phyloP scores from a whole-genome alignment of 768 basidiomycete species.

The Kwoniella dendrophila region DNA sequence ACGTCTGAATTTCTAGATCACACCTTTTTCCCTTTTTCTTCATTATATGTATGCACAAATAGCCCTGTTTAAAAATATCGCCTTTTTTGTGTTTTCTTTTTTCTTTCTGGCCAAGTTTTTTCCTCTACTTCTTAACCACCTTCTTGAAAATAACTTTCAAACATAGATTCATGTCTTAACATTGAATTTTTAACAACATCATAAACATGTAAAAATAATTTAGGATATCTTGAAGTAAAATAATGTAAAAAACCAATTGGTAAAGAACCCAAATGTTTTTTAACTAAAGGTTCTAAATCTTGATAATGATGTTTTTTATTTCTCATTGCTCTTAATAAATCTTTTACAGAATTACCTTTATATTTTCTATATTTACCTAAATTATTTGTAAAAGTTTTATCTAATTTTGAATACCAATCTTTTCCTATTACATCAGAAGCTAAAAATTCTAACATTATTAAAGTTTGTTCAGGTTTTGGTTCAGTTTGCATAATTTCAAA shows the following conservation, averaged over 20 bases:
- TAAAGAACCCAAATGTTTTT: slow-evolving; percentile 82
- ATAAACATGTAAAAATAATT: slow-evolving; percentile 88
- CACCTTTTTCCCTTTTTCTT: too few relatives aligned
- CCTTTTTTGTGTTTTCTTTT: too few relatives aligned
- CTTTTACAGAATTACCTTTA: slow-evolving; percentile 85
- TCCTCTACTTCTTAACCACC: slow-evolving; percentile 7
- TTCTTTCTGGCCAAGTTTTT: too few relatives aligned
- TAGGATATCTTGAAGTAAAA: slow-evolving; percentile 91
- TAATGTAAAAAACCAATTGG: slow-evolving; percentile 90
- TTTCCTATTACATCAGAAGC: slow-evolving; percentile 69
- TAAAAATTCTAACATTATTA: slow-evolving; percentile 73
- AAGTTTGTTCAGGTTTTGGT: slow-evolving; percentile 74
- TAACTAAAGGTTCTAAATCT: slow-evolving; percentile 89
- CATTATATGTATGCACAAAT: too few relatives aligned
- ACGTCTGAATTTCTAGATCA: too few relatives aligned
- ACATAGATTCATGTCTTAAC: slow-evolving; percentile 84
- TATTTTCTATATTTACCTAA: slow-evolving; percentile 97
- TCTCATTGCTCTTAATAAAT: slow-evolving; percentile 84
- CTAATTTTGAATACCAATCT: slow-evolving; percentile 85
- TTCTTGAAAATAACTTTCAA: slow-evolving; percentile 73
- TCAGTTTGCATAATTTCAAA: slow-evolving; percentile 98
- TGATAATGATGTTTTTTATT: slow-evolving; percentile 99
- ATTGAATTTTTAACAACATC: slow-evolving; percentile 71
- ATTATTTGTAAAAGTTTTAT: slow-evolving; percentile 88
- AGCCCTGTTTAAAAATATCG: too few relatives aligned